Evolutionary conservation across 805 yeast genomes (phyloP), one percentile per base, ranked within the genome.

Genomic region (Candida boidinii): DNA sequence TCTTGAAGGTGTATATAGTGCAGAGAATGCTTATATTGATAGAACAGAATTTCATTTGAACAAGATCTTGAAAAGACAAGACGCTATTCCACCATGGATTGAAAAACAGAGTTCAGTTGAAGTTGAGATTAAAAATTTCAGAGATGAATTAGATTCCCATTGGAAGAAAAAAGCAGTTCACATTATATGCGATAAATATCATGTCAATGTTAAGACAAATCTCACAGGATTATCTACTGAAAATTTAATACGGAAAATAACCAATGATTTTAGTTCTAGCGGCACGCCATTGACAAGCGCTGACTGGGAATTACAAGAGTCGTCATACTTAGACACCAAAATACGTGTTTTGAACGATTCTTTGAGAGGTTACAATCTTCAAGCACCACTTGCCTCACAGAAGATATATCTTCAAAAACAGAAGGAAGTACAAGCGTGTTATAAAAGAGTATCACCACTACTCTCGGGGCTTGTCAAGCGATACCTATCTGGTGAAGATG

Each of bases 51-150:
- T 77, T 51, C 84, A 85, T 50, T 55, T 87, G 58, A 87, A 87
- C 55, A 76, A 82, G 39, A 79, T 87, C 28, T 56, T 87, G 36
- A 72, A 68, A 39, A 69, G 73, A 27, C 95, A 87, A 53, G 87
- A 84, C 30, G 76, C 84, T 1, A 60, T 76, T 9, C 95, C 95
- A 0, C 94, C 94, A 0, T 87, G 96, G 96, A 79, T 87, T 23
- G 94, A 85, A 45, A 77, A 73, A 35, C 92, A 83, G 52, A 63
- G 71, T 14, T 65, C 72, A 2, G 72, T 79, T 4, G 66, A 69
- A 27, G 38, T 45, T 2, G 71, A 70, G 23, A 63, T 81, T 7
- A 49, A 45, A 3, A 46, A 46, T 0, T 74, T 83, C 34, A 54
- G 87, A 33, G 39, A 43, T 0, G 62, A 62, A 23, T 34, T 78